phyloP scores from a whole-genome alignment of 2,329 filamentous ascomycete species.

The Fusarium sambucinum region DNA sequence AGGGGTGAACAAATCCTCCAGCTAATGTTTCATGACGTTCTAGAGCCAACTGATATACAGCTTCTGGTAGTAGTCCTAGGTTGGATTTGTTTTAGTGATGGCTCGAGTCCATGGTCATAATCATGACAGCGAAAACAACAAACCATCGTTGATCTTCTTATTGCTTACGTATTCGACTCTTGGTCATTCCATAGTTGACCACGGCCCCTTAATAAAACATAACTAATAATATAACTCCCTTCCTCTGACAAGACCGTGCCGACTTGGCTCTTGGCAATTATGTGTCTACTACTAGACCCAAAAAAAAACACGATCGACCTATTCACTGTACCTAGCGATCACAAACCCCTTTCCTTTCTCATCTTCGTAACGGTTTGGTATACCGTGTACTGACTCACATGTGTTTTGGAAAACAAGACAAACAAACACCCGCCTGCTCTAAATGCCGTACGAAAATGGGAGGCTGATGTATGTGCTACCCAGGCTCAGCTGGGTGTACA shows the following conservation, averaged over 20 bases:
- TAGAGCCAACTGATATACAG: conserved; percentile 30
- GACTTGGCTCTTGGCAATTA: conserved; percentile 33
- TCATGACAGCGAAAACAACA: conserved; percentile 18
- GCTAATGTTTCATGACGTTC: conserved; percentile 42
- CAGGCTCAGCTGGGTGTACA: neutral
- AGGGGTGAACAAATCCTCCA: conserved; percentile 10
- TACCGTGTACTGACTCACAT: neutral
- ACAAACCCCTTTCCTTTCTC: neutral
- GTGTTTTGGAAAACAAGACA: neutral
- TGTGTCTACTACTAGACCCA: conserved; percentile 19
- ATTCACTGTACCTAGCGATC: conserved; percentile 1
- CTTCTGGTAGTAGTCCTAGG: neutral
- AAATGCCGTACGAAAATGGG: neutral
- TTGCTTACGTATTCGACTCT: neutral
- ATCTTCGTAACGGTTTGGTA: neutral
- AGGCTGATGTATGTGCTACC: neutral
- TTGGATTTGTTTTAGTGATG: neutral
- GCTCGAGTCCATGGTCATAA: neutral
- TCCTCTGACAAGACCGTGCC: neutral
- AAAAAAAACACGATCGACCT: neutral
- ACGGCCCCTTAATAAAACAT: neutral
- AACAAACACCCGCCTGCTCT: neutral
- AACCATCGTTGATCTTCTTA: neutral
- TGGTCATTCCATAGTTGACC: neutral
- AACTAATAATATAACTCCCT: neutral